Conservation (phyloP, 2,329 filamentous ascomycete genomes). For the Myrmaecium sp. region DNA sequence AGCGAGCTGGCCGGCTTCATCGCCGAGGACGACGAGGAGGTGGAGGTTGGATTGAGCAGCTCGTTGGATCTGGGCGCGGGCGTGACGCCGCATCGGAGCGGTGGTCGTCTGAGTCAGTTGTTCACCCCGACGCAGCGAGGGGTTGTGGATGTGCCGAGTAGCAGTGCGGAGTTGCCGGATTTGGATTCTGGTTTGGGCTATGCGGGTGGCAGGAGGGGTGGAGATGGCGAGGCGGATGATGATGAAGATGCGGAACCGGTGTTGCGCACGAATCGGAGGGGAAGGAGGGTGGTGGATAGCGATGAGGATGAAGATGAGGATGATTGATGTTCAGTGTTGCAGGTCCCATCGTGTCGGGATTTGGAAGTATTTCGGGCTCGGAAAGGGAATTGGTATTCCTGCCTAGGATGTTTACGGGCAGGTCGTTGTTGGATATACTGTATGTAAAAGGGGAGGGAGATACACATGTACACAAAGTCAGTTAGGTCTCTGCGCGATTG, state of each 20-base stretch:
- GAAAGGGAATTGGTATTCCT: too few species aligned
- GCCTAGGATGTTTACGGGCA: too few species aligned
- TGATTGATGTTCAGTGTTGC: too few species aligned
- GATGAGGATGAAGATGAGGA: conserved; percentile 1
- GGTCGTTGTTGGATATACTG: too few species aligned
- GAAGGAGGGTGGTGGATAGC: neutral
- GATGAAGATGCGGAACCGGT: too few species aligned
- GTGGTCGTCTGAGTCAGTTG: conserved; percentile 12
- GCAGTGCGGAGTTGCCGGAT: neutral
- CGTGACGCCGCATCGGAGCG: conserved; percentile 18
- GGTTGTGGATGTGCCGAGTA: too few species aligned
- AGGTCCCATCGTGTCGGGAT: too few species aligned
- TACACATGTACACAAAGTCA: too few species aligned
- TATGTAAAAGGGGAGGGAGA: too few species aligned
- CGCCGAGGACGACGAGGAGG: conserved; percentile 24
- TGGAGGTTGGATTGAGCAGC: conserved; percentile 9
- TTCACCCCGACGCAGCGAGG: conserved; percentile 1
- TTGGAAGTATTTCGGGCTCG: too few species aligned
- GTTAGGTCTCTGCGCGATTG: too few species aligned
- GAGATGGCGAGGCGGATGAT: conserved; percentile 12
- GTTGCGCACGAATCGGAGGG: too few species aligned
- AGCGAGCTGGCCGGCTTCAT: conserved; percentile 30
- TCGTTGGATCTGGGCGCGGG: conserved; percentile 13
- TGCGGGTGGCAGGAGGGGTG: conserved; percentile 13
- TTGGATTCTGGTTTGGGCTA: neutral